Base-by-base conservation (phyloP, 306 rosid genomes). In the Senna siamea region DNA sequence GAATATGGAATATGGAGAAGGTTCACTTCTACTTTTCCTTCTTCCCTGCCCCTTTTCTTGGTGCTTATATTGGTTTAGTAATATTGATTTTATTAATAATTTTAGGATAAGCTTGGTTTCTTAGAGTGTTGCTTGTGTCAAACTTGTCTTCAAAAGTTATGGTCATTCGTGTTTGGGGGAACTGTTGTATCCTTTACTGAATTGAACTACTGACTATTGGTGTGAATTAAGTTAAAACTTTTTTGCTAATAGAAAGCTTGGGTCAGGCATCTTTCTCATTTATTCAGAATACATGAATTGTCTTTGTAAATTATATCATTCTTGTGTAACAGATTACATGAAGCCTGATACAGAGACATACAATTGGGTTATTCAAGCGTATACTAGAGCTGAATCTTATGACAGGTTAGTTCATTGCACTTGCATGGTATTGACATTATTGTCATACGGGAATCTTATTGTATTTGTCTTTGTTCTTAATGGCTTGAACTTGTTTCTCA, bases 351-450 rank as follows among this genome's bases (percentile, higher is more conserved):
- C 96, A 2, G 96, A 93, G 82, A 86, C 98, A 53, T 94, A 91
- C 82, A 94, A 94, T 88, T 94, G 97, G 98, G 96, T 94, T 81
- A 89, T 94, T 79, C 97, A 94, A 85, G 98, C 98, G 43, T 94
- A 88, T 83, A 89, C 97, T 66, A 91, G 96, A 84, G 98, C 98
- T 74, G 98, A 93, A 73, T 83, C 98, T 81, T 93, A 93, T 79
- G 98, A 93, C 86, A 91, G 98, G 98, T 93, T 79, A 63, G 78
- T 75, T 28, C 53, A 50, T 53, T 63, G 59, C 0, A 11, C 38
- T 41, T 81, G 59, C 65, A 22, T 71, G 51, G 63, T 10, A 18
- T 62, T 51, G 11, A 37, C 22, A n/a, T 3, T 13, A 46, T 22
- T 68, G 23, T 58, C 74, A 40, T 50, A 32, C 20, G 18, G 18